phyloP scores from a whole-genome alignment of 1,284 basidiomycete genomes.

The Cryptococcus depauperatus region DNA sequence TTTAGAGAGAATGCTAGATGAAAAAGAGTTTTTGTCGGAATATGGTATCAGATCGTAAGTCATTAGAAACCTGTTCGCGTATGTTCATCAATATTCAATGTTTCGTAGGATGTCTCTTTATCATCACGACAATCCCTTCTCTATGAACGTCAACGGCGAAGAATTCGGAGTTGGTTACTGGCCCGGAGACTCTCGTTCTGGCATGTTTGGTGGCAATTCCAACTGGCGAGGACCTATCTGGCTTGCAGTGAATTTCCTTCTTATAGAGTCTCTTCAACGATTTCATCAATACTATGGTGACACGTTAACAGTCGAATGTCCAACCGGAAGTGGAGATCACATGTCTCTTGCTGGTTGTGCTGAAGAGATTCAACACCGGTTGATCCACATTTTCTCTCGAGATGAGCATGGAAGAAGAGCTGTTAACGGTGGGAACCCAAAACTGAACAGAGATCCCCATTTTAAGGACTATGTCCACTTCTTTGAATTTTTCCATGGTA shows the following conservation, averaged over 20 bases:
- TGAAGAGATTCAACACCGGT: slow-evolving; percentile 91
- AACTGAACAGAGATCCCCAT: slow-evolving; percentile 85
- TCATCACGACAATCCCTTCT: slow-evolving; percentile 90
- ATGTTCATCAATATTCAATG: background rate
- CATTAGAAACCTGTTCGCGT: too few species aligned
- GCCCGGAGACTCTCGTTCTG: slow-evolving; percentile 92
- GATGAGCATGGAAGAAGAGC: slow-evolving; percentile 78
- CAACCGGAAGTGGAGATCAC: slow-evolving; percentile 86
- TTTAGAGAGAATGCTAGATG: slow-evolving; percentile 92
- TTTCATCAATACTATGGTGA: slow-evolving; percentile 97
- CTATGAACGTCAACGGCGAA: slow-evolving; percentile 85
- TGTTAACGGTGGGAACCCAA: slow-evolving; percentile 80
- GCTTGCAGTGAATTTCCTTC: slow-evolving; percentile 90
- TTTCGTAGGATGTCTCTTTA: slow-evolving; percentile 64
- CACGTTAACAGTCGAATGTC: slow-evolving; percentile 83
- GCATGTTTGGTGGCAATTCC: slow-evolving; percentile 98
- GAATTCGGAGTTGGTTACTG: slow-evolving; percentile 90
- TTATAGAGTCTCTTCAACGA: slow-evolving; percentile 76
- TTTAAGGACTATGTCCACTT: slow-evolving; percentile 95
- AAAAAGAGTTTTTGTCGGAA: slow-evolving; percentile 89
- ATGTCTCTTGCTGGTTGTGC: slow-evolving; percentile 90
- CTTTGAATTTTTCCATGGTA: slow-evolving; percentile 96
- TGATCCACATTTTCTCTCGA: slow-evolving; percentile 92
- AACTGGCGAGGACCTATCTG: slow-evolving; percentile 85
- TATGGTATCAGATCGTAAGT: slow-evolving; percentile 88